phyloP scores from a whole-genome alignment of 169 alveolate species.

The Plasmodium billcollinsi region DNA sequence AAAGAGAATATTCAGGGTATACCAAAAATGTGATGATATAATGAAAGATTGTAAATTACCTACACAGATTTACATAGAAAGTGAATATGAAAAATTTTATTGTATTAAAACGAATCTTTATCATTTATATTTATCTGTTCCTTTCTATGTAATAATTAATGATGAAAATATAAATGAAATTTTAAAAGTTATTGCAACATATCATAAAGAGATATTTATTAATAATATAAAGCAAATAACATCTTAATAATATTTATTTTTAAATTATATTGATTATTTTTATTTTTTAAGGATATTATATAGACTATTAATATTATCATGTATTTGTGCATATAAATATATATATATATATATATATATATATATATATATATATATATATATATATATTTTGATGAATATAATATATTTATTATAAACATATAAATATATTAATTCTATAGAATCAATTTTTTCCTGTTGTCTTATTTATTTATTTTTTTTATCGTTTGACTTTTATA shows the following conservation, averaged over 20 bases:
- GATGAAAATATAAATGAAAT: slow-evolving; percentile 72
- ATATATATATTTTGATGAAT: no score
- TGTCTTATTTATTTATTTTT: no score
- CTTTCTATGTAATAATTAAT: slow-evolving; percentile 57
- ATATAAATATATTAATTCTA: no score
- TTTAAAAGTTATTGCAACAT: slow-evolving; percentile 61
- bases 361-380: no score
- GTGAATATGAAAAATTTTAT: slow-evolving; percentile 61
- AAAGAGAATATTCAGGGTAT: slow-evolving; percentile 53
- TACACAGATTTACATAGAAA: slow-evolving; percentile 68
- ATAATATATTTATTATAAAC: no score
- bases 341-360: no score
- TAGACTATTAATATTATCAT: no score
- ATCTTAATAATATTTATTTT: neutral
- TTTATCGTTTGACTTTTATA: no score
- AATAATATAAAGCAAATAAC: slow-evolving; percentile 73
- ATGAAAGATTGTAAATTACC: slow-evolving; percentile 61
- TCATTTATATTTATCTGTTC: slow-evolving; percentile 68
- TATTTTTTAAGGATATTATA: neutral
- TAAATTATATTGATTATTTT: no score
- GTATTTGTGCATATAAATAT: no score
- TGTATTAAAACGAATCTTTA: slow-evolving; percentile 61
- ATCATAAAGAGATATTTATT: slow-evolving; percentile 73
- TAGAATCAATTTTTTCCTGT: no score
- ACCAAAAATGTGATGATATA: slow-evolving; percentile 76